Base-by-base conservation (phyloP, 2,329 filamentous ascomycete species). In the Hansfordia pulvinata region DNA sequence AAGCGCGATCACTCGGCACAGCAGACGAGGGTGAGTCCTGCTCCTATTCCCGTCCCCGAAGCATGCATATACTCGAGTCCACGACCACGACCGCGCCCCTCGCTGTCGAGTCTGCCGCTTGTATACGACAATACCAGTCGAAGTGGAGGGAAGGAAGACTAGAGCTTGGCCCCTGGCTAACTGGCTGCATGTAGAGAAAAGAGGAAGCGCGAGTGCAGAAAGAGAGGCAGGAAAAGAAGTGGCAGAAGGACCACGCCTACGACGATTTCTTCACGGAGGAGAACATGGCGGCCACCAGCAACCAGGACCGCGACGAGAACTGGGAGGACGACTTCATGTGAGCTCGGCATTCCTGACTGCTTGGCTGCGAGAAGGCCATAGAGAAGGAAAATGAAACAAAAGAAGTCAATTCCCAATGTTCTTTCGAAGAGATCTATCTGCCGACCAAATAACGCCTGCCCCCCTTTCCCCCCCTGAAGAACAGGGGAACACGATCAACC, bases 211-310 rank as follows among this genome's bases (percentile, higher is more conserved):
- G 62, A 19, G 49, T 85, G 24, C 69, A 75, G 26, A 77, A 84
- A 52, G 83, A 94, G 58, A 69, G 83, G 37, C 80, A 83, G 53
- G 78, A 92, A 53, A 71, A 88, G 56, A 92, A 92, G 52, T 93
- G 76, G 66, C 83, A 93, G 54, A 90, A 90, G 56, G 85, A 93
- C n/a, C 88, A 98, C 55, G 88, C 86, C 2, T 98, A 98, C 52
- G 90, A 96, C 47, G 85, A 93, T 24, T 54, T 94, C 28, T 85
- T 93, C 52, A 73, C 69, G 4, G 84, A 92, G 28, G 82, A 93
- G 31, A 78, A 80, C 41, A 65, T 93, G 58, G 73, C 73, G 22
- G 57, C 53, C 13, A 73, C 74, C 29, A 93, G 77, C 57, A 98
- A 98, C 53, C 82, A 94, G 54, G 75, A 93, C 44, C 70, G 84